Conservation (phyloP, 108 stramenopile species). For the Nitzschia sp. region DNA sequence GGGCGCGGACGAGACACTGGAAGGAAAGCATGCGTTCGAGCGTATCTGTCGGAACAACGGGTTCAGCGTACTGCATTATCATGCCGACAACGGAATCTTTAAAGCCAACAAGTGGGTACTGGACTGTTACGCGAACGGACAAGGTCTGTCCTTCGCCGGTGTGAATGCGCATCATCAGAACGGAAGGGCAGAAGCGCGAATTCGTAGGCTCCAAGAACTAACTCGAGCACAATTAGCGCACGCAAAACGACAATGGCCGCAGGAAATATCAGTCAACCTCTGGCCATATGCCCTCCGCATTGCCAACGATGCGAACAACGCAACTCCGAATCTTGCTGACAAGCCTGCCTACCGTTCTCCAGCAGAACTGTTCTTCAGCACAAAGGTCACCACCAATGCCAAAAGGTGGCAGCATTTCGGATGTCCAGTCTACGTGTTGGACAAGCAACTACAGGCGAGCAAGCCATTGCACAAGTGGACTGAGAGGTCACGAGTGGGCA, state of each 20-base stretch:
- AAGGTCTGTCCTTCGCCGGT: slow-evolving; percentile 48
- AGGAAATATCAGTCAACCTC: slow-evolving; percentile 30
- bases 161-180: slow-evolving; percentile 57
- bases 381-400: background rate
- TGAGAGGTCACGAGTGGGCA: slow-evolving; percentile 25
- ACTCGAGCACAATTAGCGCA: slow-evolving; percentile 57
- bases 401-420: slow-evolving; percentile 38
- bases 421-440: slow-evolving; percentile 32
- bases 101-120: slow-evolving; percentile 31
- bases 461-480: slow-evolving; percentile 50
- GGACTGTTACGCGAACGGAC: slow-evolving; percentile 5
- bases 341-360: slow-evolving; percentile 10
- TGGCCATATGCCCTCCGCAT: slow-evolving; percentile 56
- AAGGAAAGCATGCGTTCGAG: slow-evolving; percentile 50
- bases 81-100: slow-evolving; percentile 64
- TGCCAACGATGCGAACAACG: slow-evolving; percentile 26
- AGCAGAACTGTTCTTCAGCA: slow-evolving; percentile 27
- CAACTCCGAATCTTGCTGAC: slow-evolving; percentile 16
- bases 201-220: slow-evolving; percentile 33
- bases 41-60: slow-evolving; percentile 6
- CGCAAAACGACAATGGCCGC: slow-evolving; percentile 40
- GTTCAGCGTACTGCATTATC: slow-evolving; percentile 35
- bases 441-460: background rate
- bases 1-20: slow-evolving; percentile 36
- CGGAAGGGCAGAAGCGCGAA: slow-evolving; percentile 47